A percentile compares a stretch with the other conserved stretches of the same genome.
Evolutionary conservation across 495 filamentous ascomycete genomes (phyloP).

Genomic region (Aspergillus coremiiformis): DNA sequence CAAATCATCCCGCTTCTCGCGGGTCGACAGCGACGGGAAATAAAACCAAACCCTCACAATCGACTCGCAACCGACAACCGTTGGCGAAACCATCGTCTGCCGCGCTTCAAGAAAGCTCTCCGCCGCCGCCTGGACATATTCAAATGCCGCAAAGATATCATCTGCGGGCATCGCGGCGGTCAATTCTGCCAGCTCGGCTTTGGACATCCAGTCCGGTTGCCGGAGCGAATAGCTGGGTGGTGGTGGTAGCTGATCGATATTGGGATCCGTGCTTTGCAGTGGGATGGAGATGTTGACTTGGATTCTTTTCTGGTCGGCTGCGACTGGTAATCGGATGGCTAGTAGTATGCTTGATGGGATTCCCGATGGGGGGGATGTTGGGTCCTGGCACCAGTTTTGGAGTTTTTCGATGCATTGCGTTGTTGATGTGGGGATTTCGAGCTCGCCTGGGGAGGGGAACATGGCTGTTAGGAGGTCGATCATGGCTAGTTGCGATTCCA

Average conservation of each 20-base stretch:
- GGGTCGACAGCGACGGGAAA: conserved; percentile 34
- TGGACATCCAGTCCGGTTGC: conserved; percentile 38
- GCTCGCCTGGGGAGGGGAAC: conserved; percentile 29
- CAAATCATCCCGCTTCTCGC: conserved; percentile 32
- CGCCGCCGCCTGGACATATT: conserved; percentile 26
- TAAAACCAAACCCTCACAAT: conserved; percentile 37
- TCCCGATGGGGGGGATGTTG: conserved; percentile 1
- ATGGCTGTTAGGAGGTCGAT: conserved; percentile 32
- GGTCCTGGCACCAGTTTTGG: conserved; percentile 26
- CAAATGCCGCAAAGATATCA: conserved; percentile 29
- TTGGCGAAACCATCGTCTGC: conserved; percentile 5
- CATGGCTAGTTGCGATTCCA: conserved; percentile 32
- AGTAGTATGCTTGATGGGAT: conserved; percentile 24
- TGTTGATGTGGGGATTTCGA: conserved; percentile 30
- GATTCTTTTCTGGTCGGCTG: conserved; percentile 21
- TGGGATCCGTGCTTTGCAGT: conserved; percentile 16
- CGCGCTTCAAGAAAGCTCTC: conserved; percentile 21
- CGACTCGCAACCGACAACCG: background rate
- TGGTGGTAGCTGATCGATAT: conserved; percentile 25
- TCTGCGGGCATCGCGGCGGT: conserved; percentile 22
- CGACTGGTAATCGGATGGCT: conserved; percentile 22
- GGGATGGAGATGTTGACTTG: conserved; percentile 33
- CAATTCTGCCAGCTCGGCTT: conserved; percentile 27
- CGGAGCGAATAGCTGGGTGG: conserved; percentile 26
- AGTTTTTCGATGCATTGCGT: conserved; percentile 26